Evolutionary conservation across 2,329 filamentous ascomycete genomes (phyloP).

Genomic region (Penicillium psychrosexuale): DNA sequence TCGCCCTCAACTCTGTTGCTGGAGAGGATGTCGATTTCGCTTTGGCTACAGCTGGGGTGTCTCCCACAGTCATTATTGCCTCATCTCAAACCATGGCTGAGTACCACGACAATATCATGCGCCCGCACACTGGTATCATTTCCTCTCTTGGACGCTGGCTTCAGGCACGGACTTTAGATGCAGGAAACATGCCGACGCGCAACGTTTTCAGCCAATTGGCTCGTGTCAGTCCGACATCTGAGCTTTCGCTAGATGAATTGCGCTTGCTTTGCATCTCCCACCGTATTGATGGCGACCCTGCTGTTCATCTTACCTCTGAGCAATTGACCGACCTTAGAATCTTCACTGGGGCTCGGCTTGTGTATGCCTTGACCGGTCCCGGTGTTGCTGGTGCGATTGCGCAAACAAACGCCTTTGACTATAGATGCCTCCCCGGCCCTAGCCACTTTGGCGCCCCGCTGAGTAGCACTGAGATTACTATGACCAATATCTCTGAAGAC

Average conservation of each 20-base stretch:
- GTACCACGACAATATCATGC: constrained; percentile 61
- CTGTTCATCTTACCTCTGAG: constrained; percentile 63
- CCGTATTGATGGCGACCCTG: constrained; percentile 58
- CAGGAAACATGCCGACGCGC: constrained; percentile 70
- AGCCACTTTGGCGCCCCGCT: constrained; percentile 80
- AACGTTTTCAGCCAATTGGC: constrained; percentile 54
- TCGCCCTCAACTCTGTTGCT: constrained; percentile 86
- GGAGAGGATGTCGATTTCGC: constrained; percentile 68
- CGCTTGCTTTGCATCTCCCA: constrained; percentile 80
- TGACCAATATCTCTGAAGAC: constrained; percentile 46
- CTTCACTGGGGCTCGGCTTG: constrained; percentile 72
- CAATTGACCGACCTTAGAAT: constrained; percentile 78
- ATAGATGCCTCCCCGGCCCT: constrained; percentile 54
- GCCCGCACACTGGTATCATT: constrained; percentile 59
- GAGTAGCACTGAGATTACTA: constrained; percentile 72
- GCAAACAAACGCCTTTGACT: constrained; percentile 86
- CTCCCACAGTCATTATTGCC: constrained; percentile 78
- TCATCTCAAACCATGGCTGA: constrained; percentile 69
- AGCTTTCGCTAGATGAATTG: constrained; percentile 60
- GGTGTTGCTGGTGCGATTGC: constrained; percentile 85
- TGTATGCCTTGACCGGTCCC: constrained; percentile 79
- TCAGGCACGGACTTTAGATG: constrained; percentile 66
- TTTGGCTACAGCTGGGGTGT: constrained; percentile 68
- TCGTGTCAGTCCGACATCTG: constrained; percentile 38
- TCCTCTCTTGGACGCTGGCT: constrained; percentile 68